Percentiles rank a stretch among this genome's conserved stretches.
Evolutionary conservation across 257 asterid species (phyloP).

Genomic region (Przewalskia tangutica): DNA sequence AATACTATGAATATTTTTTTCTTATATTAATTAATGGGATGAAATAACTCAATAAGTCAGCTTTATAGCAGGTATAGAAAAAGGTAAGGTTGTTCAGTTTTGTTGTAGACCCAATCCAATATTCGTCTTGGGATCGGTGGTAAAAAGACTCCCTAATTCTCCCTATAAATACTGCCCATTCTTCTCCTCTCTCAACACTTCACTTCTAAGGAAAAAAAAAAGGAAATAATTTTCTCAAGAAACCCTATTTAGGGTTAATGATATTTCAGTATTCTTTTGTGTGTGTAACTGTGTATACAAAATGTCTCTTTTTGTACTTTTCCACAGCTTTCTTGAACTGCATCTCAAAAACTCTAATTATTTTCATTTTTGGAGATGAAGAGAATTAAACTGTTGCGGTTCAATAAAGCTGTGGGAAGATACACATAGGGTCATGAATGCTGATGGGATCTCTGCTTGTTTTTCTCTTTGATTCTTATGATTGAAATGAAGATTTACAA

Average conservation of each 20-base stretch:
- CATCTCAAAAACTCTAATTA: constrained; percentile 9
- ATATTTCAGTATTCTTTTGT: neutral
- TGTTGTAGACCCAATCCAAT: constrained; percentile 57
- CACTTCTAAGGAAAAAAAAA: neutral
- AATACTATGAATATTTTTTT: neutral
- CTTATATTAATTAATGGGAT: neutral
- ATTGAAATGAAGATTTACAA: neutral
- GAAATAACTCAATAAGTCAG: constrained; percentile 24
- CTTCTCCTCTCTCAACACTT: neutral
- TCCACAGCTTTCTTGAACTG: constrained; percentile 99
- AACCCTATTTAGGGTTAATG: constrained; percentile 28
- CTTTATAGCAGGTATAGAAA: constrained; percentile 9
- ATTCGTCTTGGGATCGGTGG: constrained; percentile 97
- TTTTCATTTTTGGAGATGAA: neutral
- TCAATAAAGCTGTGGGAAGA: constrained; percentile 96
- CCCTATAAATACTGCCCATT: constrained; percentile 44
- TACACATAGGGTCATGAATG: constrained; percentile 20
- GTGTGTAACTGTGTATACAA: neutral
- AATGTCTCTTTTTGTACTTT: constrained; percentile 56
- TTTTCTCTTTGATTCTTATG: neutral
- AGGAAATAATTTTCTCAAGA: neutral
- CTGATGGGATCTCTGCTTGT: neutral
- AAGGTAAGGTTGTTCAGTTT: constrained; percentile 10
- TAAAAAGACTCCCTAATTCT: constrained; percentile 30
- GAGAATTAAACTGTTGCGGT: constrained; percentile 24